These are phyloP conservation scores for Ceratobasidium sp. DNA, from an alignment of 1,284 basidiomycete genomes.

Conservation along the genomic window DNA sequence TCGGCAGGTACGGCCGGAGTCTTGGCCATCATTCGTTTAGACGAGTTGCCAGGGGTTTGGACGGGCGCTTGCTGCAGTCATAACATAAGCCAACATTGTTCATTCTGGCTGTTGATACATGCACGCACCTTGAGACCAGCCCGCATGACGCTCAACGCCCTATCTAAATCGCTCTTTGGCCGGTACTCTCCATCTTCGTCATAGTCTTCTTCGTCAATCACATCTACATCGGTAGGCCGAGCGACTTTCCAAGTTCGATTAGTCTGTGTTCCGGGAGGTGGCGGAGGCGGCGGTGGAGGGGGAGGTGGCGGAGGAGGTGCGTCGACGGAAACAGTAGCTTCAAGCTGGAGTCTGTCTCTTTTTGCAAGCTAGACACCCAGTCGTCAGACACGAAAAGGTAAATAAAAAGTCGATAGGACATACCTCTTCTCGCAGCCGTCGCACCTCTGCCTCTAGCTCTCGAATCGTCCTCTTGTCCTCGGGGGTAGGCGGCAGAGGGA, in stretches of 20 bases:
- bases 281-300: conserved; percentile 56
- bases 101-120: too few relatives aligned
- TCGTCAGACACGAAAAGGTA: not conserved
- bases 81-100: too few relatives aligned
- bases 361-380: conserved; percentile 22
- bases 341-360: conserved; percentile 34
- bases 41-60: not conserved
- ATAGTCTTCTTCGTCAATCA: conserved; percentile 55
- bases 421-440: conserved; percentile 68
- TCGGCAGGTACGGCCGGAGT: conserved; percentile 72
- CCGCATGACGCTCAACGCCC: conserved; percentile 34
- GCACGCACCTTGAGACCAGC: conserved; percentile 52
- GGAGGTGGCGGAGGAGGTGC: conserved; percentile 46
- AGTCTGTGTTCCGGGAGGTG: conserved; percentile 53
- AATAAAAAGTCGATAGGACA: conserved; percentile 42
- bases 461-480: conserved; percentile 66
- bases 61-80: not conserved
- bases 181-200: conserved; percentile 66
- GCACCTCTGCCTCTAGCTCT: conserved; percentile 71
- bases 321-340: conserved; percentile 50
- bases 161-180: conserved; percentile 58
- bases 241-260: not conserved
- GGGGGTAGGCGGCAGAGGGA: conserved; percentile 17
- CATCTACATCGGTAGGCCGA: conserved; percentile 38
- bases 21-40: conserved; percentile 36